Percentiles rank a stretch among this genome's conserved stretches.
Conservation (phyloP, 305 asterid species). For the Fraxinus sp. region DNA sequence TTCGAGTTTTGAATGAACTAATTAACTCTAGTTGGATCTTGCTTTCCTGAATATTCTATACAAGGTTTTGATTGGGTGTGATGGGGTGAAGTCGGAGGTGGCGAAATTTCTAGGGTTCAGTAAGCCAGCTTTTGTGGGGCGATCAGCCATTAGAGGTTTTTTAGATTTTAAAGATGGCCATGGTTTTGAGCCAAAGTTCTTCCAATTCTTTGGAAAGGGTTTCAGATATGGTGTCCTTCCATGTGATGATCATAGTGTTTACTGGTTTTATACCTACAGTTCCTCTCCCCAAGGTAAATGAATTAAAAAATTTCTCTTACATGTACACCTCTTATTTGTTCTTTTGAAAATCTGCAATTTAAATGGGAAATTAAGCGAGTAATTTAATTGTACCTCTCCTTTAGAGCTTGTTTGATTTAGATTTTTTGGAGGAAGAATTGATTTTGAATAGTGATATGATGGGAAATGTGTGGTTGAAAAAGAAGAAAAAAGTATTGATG, state of each 20-base stretch:
- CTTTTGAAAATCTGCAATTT: background rate
- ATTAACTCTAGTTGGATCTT: background rate
- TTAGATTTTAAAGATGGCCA: constrained; percentile 32
- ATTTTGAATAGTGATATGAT: too few species aligned
- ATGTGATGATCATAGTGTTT: constrained; percentile 34
- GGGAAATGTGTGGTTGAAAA: too few species aligned
- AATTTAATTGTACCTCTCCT: too few species aligned
- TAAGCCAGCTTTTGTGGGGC: constrained; percentile 27
- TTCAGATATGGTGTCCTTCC: constrained; percentile 42
- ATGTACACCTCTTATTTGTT: background rate
- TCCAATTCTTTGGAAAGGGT: constrained; percentile 38
- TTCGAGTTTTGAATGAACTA: background rate
- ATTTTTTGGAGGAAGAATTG: too few species aligned
- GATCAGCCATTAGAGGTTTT: constrained; percentile 40
- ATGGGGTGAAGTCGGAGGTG: constrained; percentile 46
- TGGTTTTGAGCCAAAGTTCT: constrained; percentile 31
- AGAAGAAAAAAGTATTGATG: too few species aligned
- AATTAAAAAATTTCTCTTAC: background rate
- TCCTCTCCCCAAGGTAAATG: constrained; percentile 29
- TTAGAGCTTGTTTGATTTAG: too few species aligned
- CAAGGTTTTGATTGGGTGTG: constrained; percentile 50
- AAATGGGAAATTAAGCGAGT: background rate
- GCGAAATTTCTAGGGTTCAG: constrained; percentile 37
- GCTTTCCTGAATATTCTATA: background rate
- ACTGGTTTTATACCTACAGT: constrained; percentile 39